Evolutionary conservation across 164 flowering plant genomes (phyloP), one percentile per base, ranked within the genome.

Genomic region (Aristolochia fimbriata): DNA sequence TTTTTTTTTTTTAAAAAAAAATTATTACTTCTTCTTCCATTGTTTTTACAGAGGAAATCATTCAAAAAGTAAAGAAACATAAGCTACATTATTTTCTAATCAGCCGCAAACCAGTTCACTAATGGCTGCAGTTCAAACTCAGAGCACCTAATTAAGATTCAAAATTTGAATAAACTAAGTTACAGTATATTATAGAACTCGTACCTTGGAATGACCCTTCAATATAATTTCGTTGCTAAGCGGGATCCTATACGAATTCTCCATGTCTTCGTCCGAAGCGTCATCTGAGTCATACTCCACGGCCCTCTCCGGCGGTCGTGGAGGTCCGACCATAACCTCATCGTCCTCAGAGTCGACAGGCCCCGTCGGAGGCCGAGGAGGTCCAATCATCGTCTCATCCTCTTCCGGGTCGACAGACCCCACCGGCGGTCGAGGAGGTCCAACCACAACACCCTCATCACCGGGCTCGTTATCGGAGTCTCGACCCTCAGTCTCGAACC

Each of bases 151-250:
- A 37, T 7, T 10, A 37, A 37, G 11, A 37, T 37, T 3, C 43
- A 37, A 10, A 37, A 37, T 3, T 37, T 37, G 4, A 37, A 37
- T 0, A 37, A 37, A 37, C 0, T 3, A 7, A 37, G 10, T 6
- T 37, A 31, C 43, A 6, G 12, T 3, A 10, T 0, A 37, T 37
- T 7, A 10, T 37, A 37, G 43, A 10, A 37, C 43, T 0, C 12
- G 15, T 71, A 93, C 99, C 94, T 90, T 93, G 24, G 88, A 61
- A 57, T 93, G 96, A 20, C 97, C 99, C 73, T 90, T 90, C 65
- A 93, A 74, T 31, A 88, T 83, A 70, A 93, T 90, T 74, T 91
- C 96, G 65, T 93, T 93, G 57, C 93, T 88, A 47, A 77, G 54
- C 1, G 99, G 99, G 60, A 93, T 85, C 72, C 85, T 72, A 62